Base-by-base conservation (phyloP, 2,329 filamentous ascomycete genomes). In the Curvularia sp. region DNA sequence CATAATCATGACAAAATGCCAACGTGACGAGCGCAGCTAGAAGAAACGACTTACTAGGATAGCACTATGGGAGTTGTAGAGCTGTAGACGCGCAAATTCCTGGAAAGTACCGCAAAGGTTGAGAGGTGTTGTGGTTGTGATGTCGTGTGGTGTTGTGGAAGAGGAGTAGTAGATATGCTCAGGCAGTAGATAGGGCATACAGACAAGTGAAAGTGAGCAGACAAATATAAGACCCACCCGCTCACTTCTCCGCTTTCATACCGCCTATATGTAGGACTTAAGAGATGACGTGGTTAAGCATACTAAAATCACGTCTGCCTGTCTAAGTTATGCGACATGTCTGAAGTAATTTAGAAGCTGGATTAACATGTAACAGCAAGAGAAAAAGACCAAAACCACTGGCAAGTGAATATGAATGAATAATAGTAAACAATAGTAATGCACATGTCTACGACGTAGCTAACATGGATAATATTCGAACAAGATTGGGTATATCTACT, bases 161-260 rank as follows among this genome's bases (percentile, higher is more conserved):
- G 10, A 15, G 46, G 18, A 28, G 15, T 34, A 1, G 5, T 7
- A 28, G 48, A 18, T n/a, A 7, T 47, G 12, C 3, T 1, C n/a
- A 21, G 43, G 19, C 9, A 10, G 48, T 8, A 19, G 25, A 25
- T 25, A 28, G 21, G 5, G 10, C 27, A n/a, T 18, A 34, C 5
- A 28, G 8, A 15, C 8, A 15, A 53, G 34, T 53, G 49, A 57
- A 47, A 36, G 36, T 34, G 34, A 43, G 34, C 36, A n/a, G 42
- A 6, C 18, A 25, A 42, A 2, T 32, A 53, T 27, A 36, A 3
- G 15, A 19, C 13, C 12, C 13, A 12, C 42, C 19, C 23, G 21
- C 34, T 8, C 21, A 19, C 27, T 53, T 53, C 34, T 18, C 54
- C 12, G 43, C 42, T n/a, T 42, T 30, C 23, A 47, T 42, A 39